These are phyloP conservation scores for Dryadomyces quercus-mongolicae DNA, from an alignment of 2,329 filamentous ascomycete genomes.

Conservation along the genomic window DNA sequence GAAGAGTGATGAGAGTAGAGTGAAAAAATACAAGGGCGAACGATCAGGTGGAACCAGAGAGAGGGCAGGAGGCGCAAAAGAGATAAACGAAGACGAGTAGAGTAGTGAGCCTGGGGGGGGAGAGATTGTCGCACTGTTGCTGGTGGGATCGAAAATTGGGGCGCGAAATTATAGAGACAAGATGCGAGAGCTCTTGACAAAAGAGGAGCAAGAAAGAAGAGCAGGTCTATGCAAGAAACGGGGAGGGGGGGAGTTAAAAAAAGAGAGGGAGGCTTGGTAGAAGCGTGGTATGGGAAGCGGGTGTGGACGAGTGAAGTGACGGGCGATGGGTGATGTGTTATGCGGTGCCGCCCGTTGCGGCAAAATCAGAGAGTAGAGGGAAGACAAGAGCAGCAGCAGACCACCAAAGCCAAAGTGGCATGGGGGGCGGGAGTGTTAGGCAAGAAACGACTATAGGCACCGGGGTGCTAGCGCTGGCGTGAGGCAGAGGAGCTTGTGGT, in stretches of 20 bases:
- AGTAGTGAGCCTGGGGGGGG: not conserved
- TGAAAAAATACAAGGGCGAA: not conserved
- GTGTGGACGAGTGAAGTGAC: slow-evolving; percentile 7
- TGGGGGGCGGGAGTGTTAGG: not conserved
- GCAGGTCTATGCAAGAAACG: not conserved
- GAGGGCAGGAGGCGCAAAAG: not conserved
- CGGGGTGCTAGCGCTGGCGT: not conserved
- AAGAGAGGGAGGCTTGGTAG: not conserved
- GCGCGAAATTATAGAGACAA: not conserved
- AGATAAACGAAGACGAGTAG: not conserved
- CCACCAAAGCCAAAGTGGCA: not conserved
- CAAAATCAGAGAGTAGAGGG: slow-evolving; percentile 17
- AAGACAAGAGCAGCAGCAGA: not conserved
- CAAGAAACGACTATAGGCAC: not conserved
- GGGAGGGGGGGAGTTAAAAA: not conserved
- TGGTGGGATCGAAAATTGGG: not conserved
- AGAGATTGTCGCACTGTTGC: not conserved
- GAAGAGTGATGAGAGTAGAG: not conserved
- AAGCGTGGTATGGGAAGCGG: slow-evolving; percentile 4
- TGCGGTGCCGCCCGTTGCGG: slow-evolving; percentile 20
- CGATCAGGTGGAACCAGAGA: not conserved
- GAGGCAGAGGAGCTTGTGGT: slow-evolving; percentile 6
- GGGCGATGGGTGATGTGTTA: slow-evolving; percentile 13
- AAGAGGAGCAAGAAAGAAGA: slow-evolving; percentile 2
- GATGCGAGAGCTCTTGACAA: not conserved